Conservation (phyloP, 2,329 filamentous ascomycete species). For the Cadophora sp. region DNA sequence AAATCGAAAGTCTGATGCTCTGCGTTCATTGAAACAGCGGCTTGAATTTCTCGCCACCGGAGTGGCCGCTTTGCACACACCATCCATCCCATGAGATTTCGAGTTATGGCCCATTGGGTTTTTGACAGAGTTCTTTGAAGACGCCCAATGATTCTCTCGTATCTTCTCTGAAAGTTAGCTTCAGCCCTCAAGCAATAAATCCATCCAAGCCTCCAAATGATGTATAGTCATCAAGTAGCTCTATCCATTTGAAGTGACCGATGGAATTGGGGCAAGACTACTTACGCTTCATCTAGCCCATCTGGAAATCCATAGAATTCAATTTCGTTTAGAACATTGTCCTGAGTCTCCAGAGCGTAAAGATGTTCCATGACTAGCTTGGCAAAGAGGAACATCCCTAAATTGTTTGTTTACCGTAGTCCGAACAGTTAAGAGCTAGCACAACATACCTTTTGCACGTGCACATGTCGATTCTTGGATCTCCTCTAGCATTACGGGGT, state of each 20-base stretch:
- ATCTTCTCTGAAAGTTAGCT: slow-evolving; percentile 9
- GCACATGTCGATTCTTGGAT: not conserved
- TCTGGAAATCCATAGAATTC: slow-evolving; percentile 25
- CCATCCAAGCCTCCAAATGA: too few species aligned
- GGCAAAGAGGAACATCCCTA: slow-evolving; percentile 46
- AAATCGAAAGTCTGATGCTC: slow-evolving; percentile 42
- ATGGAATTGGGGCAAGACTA: not conserved
- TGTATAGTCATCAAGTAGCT: too few species aligned
- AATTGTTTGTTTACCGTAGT: too few species aligned
- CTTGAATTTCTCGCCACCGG: slow-evolving; percentile 52
- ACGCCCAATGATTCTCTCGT: slow-evolving; percentile 7
- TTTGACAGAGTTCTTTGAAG: slow-evolving; percentile 20
- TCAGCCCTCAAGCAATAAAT: too few species aligned
- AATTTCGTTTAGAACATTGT: slow-evolving; percentile 25
- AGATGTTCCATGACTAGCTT: slow-evolving; percentile 43
- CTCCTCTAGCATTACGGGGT: not conserved
- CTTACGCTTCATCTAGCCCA: slow-evolving; percentile 34
- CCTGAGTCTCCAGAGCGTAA: slow-evolving; percentile 25
- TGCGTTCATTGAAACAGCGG: slow-evolving; percentile 46
- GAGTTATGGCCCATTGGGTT: slow-evolving; percentile 22
- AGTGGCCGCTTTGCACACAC: slow-evolving; percentile 49
- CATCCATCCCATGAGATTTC: slow-evolving; percentile 49
- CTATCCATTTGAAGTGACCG: too few species aligned
- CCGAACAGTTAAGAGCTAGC: not conserved
- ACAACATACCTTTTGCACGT: not conserved